Evolutionary conservation across 1,284 basidiomycete genomes (phyloP).

Genomic region (Cutaneotrichosporon sp.): DNA sequence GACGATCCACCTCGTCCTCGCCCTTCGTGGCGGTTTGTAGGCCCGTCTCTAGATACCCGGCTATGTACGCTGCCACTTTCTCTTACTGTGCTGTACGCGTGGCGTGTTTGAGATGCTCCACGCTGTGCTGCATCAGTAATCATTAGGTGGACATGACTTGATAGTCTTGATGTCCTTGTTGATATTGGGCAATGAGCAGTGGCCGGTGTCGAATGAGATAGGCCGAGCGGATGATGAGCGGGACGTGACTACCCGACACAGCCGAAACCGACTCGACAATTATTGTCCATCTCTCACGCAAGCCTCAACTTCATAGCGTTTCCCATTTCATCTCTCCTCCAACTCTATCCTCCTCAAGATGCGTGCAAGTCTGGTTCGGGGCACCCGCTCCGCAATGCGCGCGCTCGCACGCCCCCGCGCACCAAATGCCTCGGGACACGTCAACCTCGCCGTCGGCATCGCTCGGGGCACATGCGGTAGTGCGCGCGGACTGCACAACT

Average conservation of each 20-base stretch:
- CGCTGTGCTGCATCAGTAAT: no score
- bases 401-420: background rate
- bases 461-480: no score
- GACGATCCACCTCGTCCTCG: conserved; percentile 86
- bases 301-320: no score
- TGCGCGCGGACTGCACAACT: background rate
- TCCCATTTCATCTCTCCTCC: background rate
- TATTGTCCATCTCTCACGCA: background rate
- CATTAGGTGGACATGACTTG: no score
- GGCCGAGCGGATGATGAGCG: background rate
- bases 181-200: no score
- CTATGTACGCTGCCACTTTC: no score
- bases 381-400: no score
- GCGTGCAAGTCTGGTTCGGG: background rate
- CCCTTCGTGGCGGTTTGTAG: conserved; percentile 69
- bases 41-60: no score
- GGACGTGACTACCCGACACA: background rate
- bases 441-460: background rate
- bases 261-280: background rate
- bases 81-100: no score
- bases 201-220: background rate
- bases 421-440: background rate
- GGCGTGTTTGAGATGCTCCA: no score
- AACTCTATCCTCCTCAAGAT: background rate
- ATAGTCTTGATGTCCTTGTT: no score